Conservation (phyloP, 1,139 yeast species). For the Hyphopichia fennica region DNA sequence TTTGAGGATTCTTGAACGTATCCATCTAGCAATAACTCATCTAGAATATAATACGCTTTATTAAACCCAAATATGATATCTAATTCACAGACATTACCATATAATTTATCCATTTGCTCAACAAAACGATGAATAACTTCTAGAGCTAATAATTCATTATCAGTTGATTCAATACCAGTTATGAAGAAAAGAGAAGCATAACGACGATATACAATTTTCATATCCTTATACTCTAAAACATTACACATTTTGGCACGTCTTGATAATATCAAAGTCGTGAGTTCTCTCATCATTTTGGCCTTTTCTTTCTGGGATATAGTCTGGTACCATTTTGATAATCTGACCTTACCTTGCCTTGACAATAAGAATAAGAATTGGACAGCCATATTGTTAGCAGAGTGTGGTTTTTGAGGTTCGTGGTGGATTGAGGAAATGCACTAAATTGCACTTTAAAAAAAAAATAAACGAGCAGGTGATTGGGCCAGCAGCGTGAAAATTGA, state of each 20-base stretch:
- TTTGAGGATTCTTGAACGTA: constrained; percentile 82
- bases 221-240: constrained; percentile 85
- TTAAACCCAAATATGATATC: constrained; percentile 94
- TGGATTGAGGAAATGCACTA: too few species aligned
- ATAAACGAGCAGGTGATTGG: too few species aligned
- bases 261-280: constrained; percentile 79
- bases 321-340: constrained; percentile 91
- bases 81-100: constrained; percentile 94
- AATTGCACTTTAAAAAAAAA: too few species aligned
- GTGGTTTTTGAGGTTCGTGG: too few species aligned
- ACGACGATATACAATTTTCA: constrained; percentile 84
- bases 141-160: constrained; percentile 81
- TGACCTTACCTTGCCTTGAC: constrained; percentile 92
- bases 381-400: too few species aligned
- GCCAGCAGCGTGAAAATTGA: too few species aligned
- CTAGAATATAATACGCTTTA: constrained; percentile 88
- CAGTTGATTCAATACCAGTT: constrained; percentile 80
- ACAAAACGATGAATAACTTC: constrained; percentile 92
- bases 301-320: constrained; percentile 82
- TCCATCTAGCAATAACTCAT: constrained; percentile 84
- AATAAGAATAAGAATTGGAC: constrained; percentile 75
- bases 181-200: constrained; percentile 92
- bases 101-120: constrained; percentile 93
- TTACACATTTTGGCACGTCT: constrained; percentile 96
- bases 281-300: constrained; percentile 77